Evolutionary conservation across 2,329 filamentous ascomycete species (phyloP).

Genomic region (Pestalotiopsis sp.): DNA sequence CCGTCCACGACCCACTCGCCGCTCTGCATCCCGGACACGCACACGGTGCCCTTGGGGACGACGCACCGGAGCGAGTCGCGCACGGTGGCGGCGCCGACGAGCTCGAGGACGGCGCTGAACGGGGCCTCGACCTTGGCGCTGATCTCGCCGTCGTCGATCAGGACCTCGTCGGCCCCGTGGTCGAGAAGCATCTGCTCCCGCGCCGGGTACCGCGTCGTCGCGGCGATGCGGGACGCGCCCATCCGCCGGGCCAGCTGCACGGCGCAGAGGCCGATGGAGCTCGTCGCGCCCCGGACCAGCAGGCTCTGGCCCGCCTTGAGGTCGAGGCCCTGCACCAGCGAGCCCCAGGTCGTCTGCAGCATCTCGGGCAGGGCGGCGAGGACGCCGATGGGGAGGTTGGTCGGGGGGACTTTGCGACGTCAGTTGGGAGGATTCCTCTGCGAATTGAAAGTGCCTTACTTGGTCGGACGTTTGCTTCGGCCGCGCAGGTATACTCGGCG

Average conservation of each 20-base stretch:
- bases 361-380: conserved; percentile 52
- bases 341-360: conserved; percentile 52
- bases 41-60: conserved; percentile 41
- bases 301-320: conserved; percentile 42
- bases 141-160: conserved; percentile 45
- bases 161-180: conserved; percentile 42
- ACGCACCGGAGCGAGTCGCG: conserved; percentile 44
- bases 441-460: background rate
- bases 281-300: conserved; percentile 52
- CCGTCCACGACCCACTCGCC: conserved; percentile 22
- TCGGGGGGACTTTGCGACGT: conserved; percentile 23
- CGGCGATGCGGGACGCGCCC: conserved; percentile 38
- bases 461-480: conserved; percentile 38
- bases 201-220: conserved; percentile 40
- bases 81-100: conserved; percentile 44
- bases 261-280: conserved; percentile 48
- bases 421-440: background rate
- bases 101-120: conserved; percentile 48
- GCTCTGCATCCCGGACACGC: conserved; percentile 40
- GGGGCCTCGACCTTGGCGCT: conserved; percentile 35
- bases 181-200: conserved; percentile 39
- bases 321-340: conserved; percentile 39
- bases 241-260: conserved; percentile 44
- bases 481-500: conserved; percentile 49
- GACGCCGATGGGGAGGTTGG: conserved; percentile 27